Evolutionary conservation across 805 yeast genomes (phyloP).

Genomic region (Nakazawaea anatomiae): DNA sequence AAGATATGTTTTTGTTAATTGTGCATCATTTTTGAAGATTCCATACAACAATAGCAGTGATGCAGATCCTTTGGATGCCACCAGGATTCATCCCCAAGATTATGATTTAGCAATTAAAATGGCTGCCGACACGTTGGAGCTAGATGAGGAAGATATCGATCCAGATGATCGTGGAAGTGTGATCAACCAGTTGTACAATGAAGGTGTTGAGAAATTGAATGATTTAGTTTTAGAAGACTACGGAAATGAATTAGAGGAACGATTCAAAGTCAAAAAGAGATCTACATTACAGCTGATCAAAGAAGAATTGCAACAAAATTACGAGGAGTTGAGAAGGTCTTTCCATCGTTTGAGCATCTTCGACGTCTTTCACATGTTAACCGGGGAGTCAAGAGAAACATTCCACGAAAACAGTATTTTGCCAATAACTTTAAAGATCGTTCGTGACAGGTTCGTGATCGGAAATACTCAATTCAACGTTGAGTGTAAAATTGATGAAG

Average conservation of each 20-base stretch:
- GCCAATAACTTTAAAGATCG: constrained; percentile 68
- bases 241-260: constrained; percentile 77
- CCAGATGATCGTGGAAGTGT: constrained; percentile 76
- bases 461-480: constrained; percentile 55
- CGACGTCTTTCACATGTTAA: constrained; percentile 82
- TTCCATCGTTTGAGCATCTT: constrained; percentile 58
- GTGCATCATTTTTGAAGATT: constrained; percentile 83
- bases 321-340: constrained; percentile 75
- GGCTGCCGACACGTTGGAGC: constrained; percentile 96
- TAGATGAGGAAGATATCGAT: constrained; percentile 88
- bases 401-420: constrained; percentile 65
- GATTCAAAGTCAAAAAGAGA: constrained; percentile 67
- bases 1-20: constrained; percentile 80
- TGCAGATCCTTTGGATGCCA: constrained; percentile 82
- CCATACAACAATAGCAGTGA: constrained; percentile 62
- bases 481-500: constrained; percentile 42
- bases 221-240: constrained; percentile 87
- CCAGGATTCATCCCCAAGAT: constrained; percentile 97
- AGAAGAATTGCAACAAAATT: constrained; percentile 82
- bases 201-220: constrained; percentile 70
- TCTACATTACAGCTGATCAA: constrained; percentile 79
- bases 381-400: constrained; percentile 75
- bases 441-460: constrained; percentile 34
- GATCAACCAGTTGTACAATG: constrained; percentile 64
- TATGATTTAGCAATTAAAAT: constrained; percentile 92